Evolutionary conservation across 768 basidiomycete species (phyloP), one percentile per base, ranked within the genome.

Genomic region (Boletellus emodensis): DNA sequence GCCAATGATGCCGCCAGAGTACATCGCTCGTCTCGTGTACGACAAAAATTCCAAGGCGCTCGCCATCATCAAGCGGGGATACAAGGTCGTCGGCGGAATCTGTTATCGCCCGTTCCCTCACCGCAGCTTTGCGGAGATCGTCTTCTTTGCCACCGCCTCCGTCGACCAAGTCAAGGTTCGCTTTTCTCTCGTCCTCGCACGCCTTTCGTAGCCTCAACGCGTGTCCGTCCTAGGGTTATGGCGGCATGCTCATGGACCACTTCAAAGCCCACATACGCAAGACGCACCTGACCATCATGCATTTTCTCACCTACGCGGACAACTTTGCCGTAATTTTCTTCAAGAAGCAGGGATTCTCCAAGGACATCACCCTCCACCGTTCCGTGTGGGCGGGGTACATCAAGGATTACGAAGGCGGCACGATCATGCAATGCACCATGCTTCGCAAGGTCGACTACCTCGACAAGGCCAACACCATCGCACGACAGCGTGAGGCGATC

Each of bases 251-350:
- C 36, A 99, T 99, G 95, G 94, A 97, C 66, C 87, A 96, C 67
- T 92, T 93, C 77, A 98, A 98, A 71, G 85, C 87, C 40, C 90
- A 97, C 69, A 86, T 97, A 56, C 84, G 85, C 54, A 75, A 78
- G 52, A 80, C 84, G 10, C 91, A 93, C 63, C 88, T 92, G 0
- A 79, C 79, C 37, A 90, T 97, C 83, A 84, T 87, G 80, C 84
- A 96, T 68, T 98, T 97, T 71, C 76, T 99, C 32, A 97, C 96
- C 4, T 99, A 98, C 63, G 96, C 96, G 41, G 96, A 99, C 71
- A 98, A 98, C 68, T 99, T 92, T 65, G 96, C 96, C 15, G 94
- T 98, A 35, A 95, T 96, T 3, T 99, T 97, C 71, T 98, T 99
- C 76, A 93, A 93, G 67, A 99, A 98, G 66, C 96, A 98, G 73